A percentile compares a stretch with the other conserved stretches of the same genome.
phyloP scores from a whole-genome alignment of 768 basidiomycete species.

The Glaciozyma antarctica region DNA sequence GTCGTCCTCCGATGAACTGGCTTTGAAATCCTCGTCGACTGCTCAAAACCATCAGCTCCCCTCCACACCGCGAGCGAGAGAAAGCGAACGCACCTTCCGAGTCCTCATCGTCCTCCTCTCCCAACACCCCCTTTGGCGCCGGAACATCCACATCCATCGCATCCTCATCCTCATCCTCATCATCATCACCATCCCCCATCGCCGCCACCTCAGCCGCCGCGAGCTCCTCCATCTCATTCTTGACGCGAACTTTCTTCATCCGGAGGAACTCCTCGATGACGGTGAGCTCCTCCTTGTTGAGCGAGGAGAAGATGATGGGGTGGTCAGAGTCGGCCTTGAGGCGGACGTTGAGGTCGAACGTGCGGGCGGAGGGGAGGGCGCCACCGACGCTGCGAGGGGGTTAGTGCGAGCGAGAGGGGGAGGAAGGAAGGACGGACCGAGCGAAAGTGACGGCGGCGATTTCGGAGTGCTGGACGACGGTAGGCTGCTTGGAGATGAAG shows the following conservation, averaged over 20 bases:
- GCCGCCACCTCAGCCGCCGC: conserved; percentile 49
- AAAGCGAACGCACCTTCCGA: conserved; percentile 58
- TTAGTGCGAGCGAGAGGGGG: neutral
- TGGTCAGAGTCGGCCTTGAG: conserved; percentile 68
- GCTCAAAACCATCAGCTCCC: neutral
- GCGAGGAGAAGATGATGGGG: conserved; percentile 70
- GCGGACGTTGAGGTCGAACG: conserved; percentile 86
- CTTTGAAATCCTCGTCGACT: conserved; percentile 84
- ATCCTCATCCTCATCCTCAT: conserved; percentile 55
- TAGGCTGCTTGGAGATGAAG: conserved; percentile 93
- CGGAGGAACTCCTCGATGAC: conserved; percentile 67
- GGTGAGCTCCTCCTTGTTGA: conserved; percentile 92
- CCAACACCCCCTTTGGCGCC: conserved; percentile 38
- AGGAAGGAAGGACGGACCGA: conserved; percentile 42
- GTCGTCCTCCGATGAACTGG: conserved; percentile 38
- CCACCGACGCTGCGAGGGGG: conserved; percentile 57
- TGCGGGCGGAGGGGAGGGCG: conserved; percentile 74
- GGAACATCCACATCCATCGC: conserved; percentile 40
- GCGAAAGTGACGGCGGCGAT: conserved; percentile 87
- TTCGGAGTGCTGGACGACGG: conserved; percentile 77
- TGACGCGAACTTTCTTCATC: conserved; percentile 82
- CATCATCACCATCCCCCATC: conserved; percentile 49
- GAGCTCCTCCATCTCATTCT: conserved; percentile 86
- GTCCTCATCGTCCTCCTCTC: conserved; percentile 55
- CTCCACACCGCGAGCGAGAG: conserved; percentile 34